Evolutionary conservation across 352 stramenopile species (phyloP).

Genomic region (Plasmopara muralis): DNA sequence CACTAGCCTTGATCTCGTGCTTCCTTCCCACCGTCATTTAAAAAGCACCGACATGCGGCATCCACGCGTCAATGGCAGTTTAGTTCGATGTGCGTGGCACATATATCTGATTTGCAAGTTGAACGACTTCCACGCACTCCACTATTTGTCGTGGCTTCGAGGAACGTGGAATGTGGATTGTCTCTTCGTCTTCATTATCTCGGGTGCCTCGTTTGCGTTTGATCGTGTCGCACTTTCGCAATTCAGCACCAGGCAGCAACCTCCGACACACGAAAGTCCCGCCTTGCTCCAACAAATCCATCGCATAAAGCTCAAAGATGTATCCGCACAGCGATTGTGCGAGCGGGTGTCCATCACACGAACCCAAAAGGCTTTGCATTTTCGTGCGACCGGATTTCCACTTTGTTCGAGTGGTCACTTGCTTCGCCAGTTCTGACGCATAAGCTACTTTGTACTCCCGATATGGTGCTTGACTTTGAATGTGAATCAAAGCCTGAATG

Average conservation of each 20-base stretch:
- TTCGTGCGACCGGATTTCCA: background rate
- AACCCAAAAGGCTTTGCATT: slow-evolving; percentile 13
- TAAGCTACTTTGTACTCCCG: background rate
- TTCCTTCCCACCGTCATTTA: too few species aligned
- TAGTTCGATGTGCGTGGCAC: slow-evolving; percentile 23
- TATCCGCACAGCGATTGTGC: slow-evolving; percentile 28
- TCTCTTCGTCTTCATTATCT: background rate
- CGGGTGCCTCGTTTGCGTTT: background rate
- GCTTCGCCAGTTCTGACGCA: slow-evolving; percentile 17
- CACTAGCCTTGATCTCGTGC: too few species aligned
- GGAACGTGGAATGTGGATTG: too few species aligned
- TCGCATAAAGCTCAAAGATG: slow-evolving; percentile 27
- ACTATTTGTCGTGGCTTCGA: too few species aligned
- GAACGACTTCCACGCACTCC: slow-evolving; percentile 16
- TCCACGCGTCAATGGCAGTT: slow-evolving; percentile 31
- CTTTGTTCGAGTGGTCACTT: slow-evolving; percentile 20
- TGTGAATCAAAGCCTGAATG: background rate
- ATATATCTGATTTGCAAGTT: slow-evolving; percentile 25
- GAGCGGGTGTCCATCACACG: slow-evolving; percentile 27
- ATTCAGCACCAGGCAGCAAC: slow-evolving; percentile 19
- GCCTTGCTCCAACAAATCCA: slow-evolving; percentile 28
- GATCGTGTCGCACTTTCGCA: slow-evolving; percentile 4
- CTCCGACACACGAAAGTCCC: slow-evolving; percentile 21
- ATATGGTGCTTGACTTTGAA: background rate
- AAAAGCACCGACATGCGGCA: slow-evolving; percentile 4